phyloP scores from a whole-genome alignment of 2,329 filamentous ascomycete genomes.

The Aspergillus intermedius region DNA sequence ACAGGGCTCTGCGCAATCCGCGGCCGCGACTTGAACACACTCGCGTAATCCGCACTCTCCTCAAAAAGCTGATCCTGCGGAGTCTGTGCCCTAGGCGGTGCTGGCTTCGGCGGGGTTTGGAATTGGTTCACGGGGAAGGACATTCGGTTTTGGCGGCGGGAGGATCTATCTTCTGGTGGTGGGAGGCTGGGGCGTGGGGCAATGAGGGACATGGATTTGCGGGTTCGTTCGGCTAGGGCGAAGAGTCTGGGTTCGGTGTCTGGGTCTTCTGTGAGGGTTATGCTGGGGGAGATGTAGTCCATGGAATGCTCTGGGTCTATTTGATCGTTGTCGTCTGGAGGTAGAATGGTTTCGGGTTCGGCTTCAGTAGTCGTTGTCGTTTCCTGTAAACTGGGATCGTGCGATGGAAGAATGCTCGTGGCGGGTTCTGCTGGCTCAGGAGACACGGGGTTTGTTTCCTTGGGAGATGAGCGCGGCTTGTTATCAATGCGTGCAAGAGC shows the following conservation, averaged over 20 bases:
- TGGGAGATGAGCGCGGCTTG: conserved; percentile 6
- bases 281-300: neutral
- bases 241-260: conserved; percentile 14
- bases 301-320: neutral
- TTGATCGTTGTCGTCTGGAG: neutral
- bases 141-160: conserved; percentile 21
- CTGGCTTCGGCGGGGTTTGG: conserved; percentile 43
- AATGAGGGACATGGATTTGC: conserved; percentile 67
- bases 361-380: conserved; percentile 1
- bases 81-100: conserved; percentile 36
- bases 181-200: conserved; percentile 27
- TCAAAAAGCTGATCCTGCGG: conserved; percentile 64
- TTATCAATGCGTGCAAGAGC: conserved; percentile 26
- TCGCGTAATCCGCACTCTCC: conserved; percentile 67
- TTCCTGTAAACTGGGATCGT: neutral
- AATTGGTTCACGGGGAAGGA: conserved; percentile 53
- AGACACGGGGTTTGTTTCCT: neutral
- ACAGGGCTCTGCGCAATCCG: conserved; percentile 71
- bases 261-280: neutral
- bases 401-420: neutral
- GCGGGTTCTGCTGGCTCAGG: neutral
- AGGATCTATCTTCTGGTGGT: conserved; percentile 12
- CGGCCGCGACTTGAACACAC: conserved; percentile 78
- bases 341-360: neutral
- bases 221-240: conserved; percentile 69